These are phyloP conservation scores for Paulownia fortunei DNA, from an alignment of 257 asterid genomes.

Conservation along the genomic window DNA sequence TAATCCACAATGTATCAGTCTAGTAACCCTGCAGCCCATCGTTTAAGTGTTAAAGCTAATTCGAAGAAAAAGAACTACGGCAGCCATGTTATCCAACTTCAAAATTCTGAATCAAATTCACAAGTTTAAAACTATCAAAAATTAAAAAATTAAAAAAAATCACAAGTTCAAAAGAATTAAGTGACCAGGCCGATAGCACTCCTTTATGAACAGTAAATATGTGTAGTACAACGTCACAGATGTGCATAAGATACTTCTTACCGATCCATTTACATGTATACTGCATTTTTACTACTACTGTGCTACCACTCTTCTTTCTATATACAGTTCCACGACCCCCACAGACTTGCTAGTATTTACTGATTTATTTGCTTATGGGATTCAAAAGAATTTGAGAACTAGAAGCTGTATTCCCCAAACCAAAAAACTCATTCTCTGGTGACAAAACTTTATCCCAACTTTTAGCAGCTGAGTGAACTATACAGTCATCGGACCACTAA, in stretches of 20 bases:
- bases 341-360: constrained; percentile 36
- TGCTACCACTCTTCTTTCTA: constrained; percentile 54
- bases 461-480: constrained; percentile 40
- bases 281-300: constrained; percentile 25
- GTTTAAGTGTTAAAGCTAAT: not conserved
- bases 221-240: no score
- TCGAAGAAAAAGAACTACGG: not conserved
- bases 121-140: no score
- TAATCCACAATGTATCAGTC: not conserved
- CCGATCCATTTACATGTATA: constrained; percentile 66
- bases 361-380: constrained; percentile 37
- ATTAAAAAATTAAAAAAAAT: no score
- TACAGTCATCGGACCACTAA: constrained; percentile 22
- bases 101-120: no score
- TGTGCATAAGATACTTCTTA: constrained; percentile 14
- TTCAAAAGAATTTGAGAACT: constrained; percentile 39
- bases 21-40: not conserved
- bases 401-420: constrained; percentile 32
- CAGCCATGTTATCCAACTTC: no score
- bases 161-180: not conserved
- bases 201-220: no score
- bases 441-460: constrained; percentile 64
- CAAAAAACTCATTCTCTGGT: constrained; percentile 29
- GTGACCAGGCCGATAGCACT: not conserved
- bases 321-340: constrained; percentile 54